These are phyloP conservation scores for Monosporascus sp. DNA, from an alignment of 2,329 filamentous ascomycete genomes.

Conservation along the genomic window DNA sequence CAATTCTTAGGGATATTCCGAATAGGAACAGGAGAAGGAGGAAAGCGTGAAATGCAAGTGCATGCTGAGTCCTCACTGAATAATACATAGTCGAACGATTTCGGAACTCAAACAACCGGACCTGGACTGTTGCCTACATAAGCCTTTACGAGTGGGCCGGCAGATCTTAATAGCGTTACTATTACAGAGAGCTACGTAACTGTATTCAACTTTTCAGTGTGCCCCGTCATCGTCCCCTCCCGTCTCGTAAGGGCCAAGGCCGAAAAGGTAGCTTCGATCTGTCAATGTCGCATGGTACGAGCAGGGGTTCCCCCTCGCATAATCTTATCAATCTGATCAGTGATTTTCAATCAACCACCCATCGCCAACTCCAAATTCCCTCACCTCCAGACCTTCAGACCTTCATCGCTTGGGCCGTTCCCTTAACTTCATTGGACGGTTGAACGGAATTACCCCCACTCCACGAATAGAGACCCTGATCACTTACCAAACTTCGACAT, in stretches of 20 bases:
- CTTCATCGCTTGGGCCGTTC: background rate
- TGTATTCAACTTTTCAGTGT: too few species aligned
- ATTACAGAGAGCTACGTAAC: too few species aligned
- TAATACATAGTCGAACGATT: constrained; percentile 6
- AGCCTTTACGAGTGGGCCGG: constrained; percentile 6
- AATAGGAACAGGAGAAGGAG: background rate
- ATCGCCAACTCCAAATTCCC: constrained; percentile 5
- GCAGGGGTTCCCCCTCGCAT: constrained; percentile 14
- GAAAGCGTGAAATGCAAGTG: background rate
- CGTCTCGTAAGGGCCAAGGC: too few species aligned
- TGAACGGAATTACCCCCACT: constrained; percentile 7
- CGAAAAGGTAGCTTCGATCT: too few species aligned
- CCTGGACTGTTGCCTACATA: background rate
- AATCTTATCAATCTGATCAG: constrained; percentile 36
- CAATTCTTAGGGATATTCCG: background rate
- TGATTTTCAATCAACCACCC: constrained; percentile 19
- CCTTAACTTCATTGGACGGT: constrained; percentile 5
- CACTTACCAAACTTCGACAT: background rate
- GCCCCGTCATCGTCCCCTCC: background rate
- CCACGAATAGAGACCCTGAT: background rate
- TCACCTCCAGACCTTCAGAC: constrained; percentile 7
- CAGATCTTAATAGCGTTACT: too few species aligned
- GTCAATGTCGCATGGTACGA: constrained; percentile 1
- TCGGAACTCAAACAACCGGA: constrained; percentile 15
- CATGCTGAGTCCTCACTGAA: background rate